Evolutionary conservation across 495 filamentous ascomycete species (phyloP), one percentile per base, ranked within the genome.

Genomic region (Neurospora sp.): DNA sequence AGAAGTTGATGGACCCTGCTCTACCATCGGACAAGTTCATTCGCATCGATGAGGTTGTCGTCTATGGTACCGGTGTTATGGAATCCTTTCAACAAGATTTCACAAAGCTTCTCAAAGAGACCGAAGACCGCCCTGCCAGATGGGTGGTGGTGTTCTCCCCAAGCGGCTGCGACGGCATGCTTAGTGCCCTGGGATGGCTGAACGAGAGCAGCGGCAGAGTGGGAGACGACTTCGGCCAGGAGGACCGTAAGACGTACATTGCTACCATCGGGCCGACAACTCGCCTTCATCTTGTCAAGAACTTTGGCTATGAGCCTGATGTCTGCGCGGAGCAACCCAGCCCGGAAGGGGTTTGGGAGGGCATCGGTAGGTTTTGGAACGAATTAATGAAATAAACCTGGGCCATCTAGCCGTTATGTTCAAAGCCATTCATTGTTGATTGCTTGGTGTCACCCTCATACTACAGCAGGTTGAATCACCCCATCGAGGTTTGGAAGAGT

Each of bases 111-210:
- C 82, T 87, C 39, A 59, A 74, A n/a, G 74, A 81, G 68, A 89
- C 82, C 14, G 71, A 77, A 20, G 80, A 78, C 44, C 77, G 76
- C 8, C 71, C 76, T 39, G 75, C 71, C 40, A 85, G 91, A 75
- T 98, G 96, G 94, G 89, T 94, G 1, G 92, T 97, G 14, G 91
- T 98, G 8, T 99, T 99, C 76, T 98, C 94, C 47, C 94, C 96
- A 2, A 94, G 90, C 22, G 94, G 93, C 2, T 96, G 93, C 75
- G 90, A 92, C 80, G 90, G 88, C 76, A 92, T 97, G 91, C 83
- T 98, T 6, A 81, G 87, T 70, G 87, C 85, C 40, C 79, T 97
- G 75, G 87, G 83, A 20, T 73, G 89, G 71, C 78, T 91, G 38
- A 86, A 90, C 73, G 77, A 80, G 39, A 76, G 76, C 39, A 87